Evolutionary conservation across 129 eudicot genomes (phyloP).

Genomic region (Helianthus annuus): DNA sequence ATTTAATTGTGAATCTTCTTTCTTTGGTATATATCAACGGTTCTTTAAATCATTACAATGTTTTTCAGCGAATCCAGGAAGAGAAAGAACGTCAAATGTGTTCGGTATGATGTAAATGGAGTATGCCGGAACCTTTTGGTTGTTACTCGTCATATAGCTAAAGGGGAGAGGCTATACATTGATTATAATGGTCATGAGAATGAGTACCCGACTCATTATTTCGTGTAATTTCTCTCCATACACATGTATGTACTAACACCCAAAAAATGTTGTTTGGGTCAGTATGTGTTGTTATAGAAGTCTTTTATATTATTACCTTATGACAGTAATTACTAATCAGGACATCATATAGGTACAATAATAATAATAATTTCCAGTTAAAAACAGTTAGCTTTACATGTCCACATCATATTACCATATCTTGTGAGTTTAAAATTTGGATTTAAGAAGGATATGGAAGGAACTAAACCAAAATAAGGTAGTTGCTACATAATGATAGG

Average conservation of each 20-base stretch:
- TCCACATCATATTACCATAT: too few species aligned
- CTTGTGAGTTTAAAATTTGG: too few species aligned
- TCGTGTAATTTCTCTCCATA: conserved; percentile 36
- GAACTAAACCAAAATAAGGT: too few species aligned
- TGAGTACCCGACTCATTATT: conserved; percentile 73
- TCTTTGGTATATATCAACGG: background rate
- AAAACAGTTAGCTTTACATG: background rate
- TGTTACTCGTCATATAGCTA: conserved; percentile 65
- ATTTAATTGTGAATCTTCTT: background rate
- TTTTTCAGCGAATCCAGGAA: conserved; percentile 61
- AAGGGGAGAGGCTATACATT: conserved; percentile 74
- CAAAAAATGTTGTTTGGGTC: background rate
- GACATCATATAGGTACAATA: background rate
- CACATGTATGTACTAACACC: background rate
- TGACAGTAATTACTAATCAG: background rate
- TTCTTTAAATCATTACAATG: background rate
- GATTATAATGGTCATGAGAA: conserved; percentile 82
- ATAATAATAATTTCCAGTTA: background rate
- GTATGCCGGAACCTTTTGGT: conserved; percentile 63
- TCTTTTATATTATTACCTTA: background rate
- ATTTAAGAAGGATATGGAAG: too few species aligned
- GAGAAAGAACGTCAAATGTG: conserved; percentile 70
- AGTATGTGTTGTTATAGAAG: conserved; percentile 10
- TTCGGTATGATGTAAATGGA: conserved; percentile 64
- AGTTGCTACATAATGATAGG: too few species aligned